Conservation (phyloP, 495 filamentous ascomycete species). For the Pyronema domesticum region DNA sequence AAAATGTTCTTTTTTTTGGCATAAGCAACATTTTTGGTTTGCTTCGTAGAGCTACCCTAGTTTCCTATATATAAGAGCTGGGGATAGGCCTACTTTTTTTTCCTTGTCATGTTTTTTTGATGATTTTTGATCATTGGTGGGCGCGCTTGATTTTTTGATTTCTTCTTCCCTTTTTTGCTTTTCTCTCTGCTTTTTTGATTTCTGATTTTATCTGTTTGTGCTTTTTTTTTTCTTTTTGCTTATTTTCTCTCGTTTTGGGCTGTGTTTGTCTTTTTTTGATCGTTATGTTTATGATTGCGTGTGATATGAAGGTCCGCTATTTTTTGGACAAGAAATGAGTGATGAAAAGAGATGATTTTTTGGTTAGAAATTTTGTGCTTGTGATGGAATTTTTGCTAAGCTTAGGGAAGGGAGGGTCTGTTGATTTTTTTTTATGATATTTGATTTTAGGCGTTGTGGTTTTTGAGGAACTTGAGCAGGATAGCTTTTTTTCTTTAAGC, state of each 20-base stretch:
- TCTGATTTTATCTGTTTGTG: not conserved
- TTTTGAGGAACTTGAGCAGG: no score
- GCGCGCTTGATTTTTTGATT: slow-evolving; percentile 1
- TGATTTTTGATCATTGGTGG: not conserved
- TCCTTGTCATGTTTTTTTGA: slow-evolving; percentile 9
- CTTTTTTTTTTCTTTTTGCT: not conserved
- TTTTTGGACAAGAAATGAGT: no score
- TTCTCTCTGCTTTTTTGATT: not conserved
- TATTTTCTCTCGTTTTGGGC: not conserved
- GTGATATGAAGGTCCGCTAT: no score
- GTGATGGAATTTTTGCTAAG: no score
- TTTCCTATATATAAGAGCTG: slow-evolving; percentile 2
- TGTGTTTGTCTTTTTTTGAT: not conserved
- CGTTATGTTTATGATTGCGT: no score
- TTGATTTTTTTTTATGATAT: no score
- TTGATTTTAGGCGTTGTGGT: no score
- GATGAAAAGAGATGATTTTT: no score
- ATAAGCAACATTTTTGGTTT: not conserved
- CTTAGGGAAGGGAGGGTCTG: no score
- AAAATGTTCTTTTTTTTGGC: not conserved
- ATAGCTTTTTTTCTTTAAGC: no score
- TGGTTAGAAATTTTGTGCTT: no score
- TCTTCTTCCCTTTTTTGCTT: not conserved
- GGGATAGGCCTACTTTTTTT: slow-evolving; percentile 2
- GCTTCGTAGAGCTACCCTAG: not conserved